These are phyloP conservation scores for Teratosphaeria gauchensis DNA, from an alignment of 2,329 filamentous ascomycete genomes.

Conservation along the genomic window DNA sequence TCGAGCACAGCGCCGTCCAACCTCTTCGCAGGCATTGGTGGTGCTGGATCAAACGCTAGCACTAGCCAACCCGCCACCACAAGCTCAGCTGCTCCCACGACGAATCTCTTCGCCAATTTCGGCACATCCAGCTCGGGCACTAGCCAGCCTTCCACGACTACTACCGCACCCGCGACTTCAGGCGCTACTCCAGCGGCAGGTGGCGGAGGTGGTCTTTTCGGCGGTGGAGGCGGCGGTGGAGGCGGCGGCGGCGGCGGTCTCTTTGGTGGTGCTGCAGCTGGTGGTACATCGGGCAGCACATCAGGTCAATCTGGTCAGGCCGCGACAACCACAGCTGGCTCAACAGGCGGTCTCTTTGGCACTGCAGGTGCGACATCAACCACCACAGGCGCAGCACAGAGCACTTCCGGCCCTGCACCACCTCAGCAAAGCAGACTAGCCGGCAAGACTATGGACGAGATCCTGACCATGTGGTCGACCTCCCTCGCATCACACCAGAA, in stretches of 20 bases:
- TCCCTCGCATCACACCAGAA: conserved; percentile 95
- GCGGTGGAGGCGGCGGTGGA: background rate
- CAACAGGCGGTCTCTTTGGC: conserved; percentile 8
- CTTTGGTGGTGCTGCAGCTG: background rate
- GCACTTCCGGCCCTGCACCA: conserved; percentile 67
- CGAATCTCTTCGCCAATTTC: conserved; percentile 7
- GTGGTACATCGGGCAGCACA: background rate
- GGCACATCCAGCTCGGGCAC: conserved; percentile 3
- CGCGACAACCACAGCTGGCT: background rate
- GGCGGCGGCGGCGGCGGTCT: background rate
- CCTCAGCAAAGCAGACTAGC: conserved; percentile 77
- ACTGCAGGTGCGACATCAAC: background rate
- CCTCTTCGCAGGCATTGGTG: background rate
- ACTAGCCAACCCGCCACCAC: conserved; percentile 4
- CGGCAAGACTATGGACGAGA: conserved; percentile 99
- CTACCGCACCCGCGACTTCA: conserved; percentile 3
- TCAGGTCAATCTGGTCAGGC: background rate
- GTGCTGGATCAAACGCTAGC: background rate
- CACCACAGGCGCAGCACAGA: conserved; percentile 1
- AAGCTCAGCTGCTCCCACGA: conserved; percentile 1
- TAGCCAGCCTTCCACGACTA: conserved; percentile 5
- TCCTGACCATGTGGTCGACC: conserved; percentile 92
- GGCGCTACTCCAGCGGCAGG: conserved; percentile 1
- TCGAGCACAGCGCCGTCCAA: background rate
- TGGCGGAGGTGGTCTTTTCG: conserved; percentile 1